Percentiles rank a stretch among this genome's conserved stretches.
Evolutionary conservation across 2,329 filamentous ascomycete genomes (phyloP).

Genomic region (Fusarium luffae): DNA sequence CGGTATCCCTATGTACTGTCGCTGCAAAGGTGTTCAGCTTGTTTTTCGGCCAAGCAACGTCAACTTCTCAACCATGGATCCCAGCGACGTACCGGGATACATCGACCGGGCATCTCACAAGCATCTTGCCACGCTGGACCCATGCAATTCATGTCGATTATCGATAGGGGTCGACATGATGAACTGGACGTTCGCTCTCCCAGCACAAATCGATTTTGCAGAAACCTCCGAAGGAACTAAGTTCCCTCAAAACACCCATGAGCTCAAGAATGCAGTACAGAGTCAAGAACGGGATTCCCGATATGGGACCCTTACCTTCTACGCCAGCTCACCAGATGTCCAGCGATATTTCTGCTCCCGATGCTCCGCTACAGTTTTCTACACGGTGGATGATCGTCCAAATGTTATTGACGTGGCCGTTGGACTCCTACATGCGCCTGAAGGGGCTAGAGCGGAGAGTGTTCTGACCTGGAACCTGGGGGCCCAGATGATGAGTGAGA

Average conservation of each 20-base stretch:
- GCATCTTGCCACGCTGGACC: conserved; percentile 54
- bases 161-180: conserved; percentile 56
- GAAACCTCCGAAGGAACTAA: not conserved
- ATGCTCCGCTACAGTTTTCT: conserved; percentile 62
- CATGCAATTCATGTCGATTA: conserved; percentile 60
- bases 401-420: conserved; percentile 57
- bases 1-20: conserved; percentile 55
- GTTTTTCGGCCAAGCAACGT: conserved; percentile 50
- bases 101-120: conserved; percentile 58
- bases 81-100: conserved; percentile 53
- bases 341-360: conserved; percentile 61
- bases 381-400: conserved; percentile 52
- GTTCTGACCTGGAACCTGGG: conserved; percentile 57
- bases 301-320: conserved; percentile 57
- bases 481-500: conserved; percentile 6
- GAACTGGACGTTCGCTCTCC: conserved; percentile 57
- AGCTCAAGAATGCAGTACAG: conserved; percentile 52
- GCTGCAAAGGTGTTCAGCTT: conserved; percentile 59
- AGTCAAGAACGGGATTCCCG: conserved; percentile 47
- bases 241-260: conserved; percentile 27
- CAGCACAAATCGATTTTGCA: conserved; percentile 54
- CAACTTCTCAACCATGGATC: conserved; percentile 27
- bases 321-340: conserved; percentile 57
- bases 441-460: conserved; percentile 59
- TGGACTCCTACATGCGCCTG: conserved; percentile 56